Evolutionary conservation across 495 filamentous ascomycete species (phyloP), one percentile per base, ranked within the genome.

Genomic region (Saxophila tyrrhenica): DNA sequence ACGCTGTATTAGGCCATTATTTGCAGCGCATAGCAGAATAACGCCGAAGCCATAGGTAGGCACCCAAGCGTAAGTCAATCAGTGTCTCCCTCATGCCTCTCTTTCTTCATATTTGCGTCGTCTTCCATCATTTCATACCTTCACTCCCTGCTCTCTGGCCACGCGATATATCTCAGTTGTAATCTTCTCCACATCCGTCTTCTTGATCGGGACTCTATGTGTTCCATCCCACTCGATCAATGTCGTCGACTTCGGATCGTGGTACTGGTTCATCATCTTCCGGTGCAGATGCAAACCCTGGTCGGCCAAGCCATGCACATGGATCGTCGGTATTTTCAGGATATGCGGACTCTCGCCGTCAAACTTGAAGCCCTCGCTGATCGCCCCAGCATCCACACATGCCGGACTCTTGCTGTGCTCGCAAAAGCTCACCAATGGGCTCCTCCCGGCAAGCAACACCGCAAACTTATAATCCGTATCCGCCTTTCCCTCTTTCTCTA

Each of bases 241-340:
- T 56, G 57, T 68, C 20, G 69, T 57, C 25, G 59, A 73, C 1
- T 62, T 64, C 32, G 62, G 45, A 23, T 76, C 70, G 61, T 73
- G 79, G 62, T 77, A 83, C 50, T 72, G 60, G 8, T 70, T 58
- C 10, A 72, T 52, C 60, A 84, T 61, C 56, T 70, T 65, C 53
- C 71, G 61, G 55, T 84, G 80, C 25, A 75, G 53, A 42, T 73
- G 59, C 25, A 83, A 54, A 0, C 78, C 79, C 43, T 67, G 62
- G 60, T 85, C 82, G 35, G 60, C 64, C 63, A 76, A 53, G 0
- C 82, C 82, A 65, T 84, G 82, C 3, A 85, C 75, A 66, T 85
- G 82, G 23, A 84, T 54, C 15, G 79, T 82, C 25, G 79, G 78
- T n/a, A 79, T 59, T n/a, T 50, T 63, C 51, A 75, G 45, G 17